phyloP scores from a whole-genome alignment of 116 monocot genomes.

The Trichopus zeylanicus region DNA sequence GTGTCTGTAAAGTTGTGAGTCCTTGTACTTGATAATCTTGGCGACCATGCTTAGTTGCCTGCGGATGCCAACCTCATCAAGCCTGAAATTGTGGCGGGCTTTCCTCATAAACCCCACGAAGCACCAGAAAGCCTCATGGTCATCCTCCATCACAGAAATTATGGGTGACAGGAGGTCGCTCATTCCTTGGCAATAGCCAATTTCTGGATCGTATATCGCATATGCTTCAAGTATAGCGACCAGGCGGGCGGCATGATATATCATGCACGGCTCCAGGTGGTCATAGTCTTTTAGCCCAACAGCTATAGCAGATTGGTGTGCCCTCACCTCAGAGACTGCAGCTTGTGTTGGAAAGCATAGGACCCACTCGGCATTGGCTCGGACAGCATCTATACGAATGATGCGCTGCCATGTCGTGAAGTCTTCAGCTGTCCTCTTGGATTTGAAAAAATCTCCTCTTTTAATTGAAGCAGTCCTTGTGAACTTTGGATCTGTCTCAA shows the following conservation, averaged over 20 bases:
- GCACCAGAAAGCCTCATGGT: constrained; percentile 60
- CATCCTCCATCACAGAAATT: constrained; percentile 40
- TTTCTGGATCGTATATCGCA: constrained; percentile 55
- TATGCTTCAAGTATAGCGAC: constrained; percentile 60
- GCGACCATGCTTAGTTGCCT: constrained; percentile 44
- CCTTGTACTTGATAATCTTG: constrained; percentile 51
- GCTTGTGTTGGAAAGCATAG: constrained; percentile 38
- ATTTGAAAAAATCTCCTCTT: constrained; percentile 7
- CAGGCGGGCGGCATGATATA: constrained; percentile 47
- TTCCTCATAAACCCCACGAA: constrained; percentile 66
- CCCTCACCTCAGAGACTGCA: constrained; percentile 25
- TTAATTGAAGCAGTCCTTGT: constrained; percentile 5
- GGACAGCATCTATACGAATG: constrained; percentile 50
- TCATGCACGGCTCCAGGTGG: constrained; percentile 52
- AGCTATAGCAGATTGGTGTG: constrained; percentile 23
- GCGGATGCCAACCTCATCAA: constrained; percentile 57
- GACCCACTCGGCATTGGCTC: constrained; percentile 56
- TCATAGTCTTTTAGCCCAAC: constrained; percentile 54
- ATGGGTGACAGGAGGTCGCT: constrained; percentile 65
- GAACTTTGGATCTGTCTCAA: constrained; percentile 18
- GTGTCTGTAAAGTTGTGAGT: constrained; percentile 40
- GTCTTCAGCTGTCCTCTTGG: constrained; percentile 21
- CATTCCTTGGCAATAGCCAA: constrained; percentile 73
- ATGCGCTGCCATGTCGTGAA: constrained; percentile 61
- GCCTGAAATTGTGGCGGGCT: constrained; percentile 53